Percentiles rank a stretch among this genome's conserved stretches.
Conservation (phyloP, 306 rosid species). For the Fagus sylvatica region DNA sequence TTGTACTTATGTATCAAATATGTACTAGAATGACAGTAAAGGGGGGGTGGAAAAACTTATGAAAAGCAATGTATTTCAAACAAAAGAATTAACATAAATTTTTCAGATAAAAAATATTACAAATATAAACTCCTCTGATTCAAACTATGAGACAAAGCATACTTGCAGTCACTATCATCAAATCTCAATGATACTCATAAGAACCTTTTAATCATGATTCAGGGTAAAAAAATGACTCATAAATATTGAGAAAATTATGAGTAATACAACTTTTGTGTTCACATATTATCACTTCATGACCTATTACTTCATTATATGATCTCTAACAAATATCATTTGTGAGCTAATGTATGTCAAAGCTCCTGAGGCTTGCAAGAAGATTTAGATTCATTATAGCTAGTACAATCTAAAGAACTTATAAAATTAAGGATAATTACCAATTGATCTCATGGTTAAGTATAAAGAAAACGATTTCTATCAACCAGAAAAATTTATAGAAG, state of each 20-base stretch:
- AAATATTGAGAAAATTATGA: background rate
- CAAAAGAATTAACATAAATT: background rate
- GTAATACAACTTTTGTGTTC: background rate
- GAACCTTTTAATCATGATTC: background rate
- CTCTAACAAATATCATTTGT: background rate
- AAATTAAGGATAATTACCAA: too few species aligned
- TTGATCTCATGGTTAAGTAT: background rate
- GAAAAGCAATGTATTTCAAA: background rate
- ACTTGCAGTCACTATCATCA: background rate
- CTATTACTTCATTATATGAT: background rate
- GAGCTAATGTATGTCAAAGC: background rate
- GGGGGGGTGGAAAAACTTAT: too few species aligned
- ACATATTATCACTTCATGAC: background rate
- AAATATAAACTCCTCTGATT: background rate
- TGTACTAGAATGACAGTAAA: background rate
- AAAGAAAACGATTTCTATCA: background rate
- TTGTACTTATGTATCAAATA: constrained; percentile 21
- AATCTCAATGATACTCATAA: background rate
- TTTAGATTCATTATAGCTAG: background rate
- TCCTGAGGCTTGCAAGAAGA: background rate
- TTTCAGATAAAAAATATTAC: background rate
- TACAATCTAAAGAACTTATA: background rate
- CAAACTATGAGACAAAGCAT: background rate
- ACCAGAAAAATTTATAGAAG: background rate
- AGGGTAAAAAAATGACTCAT: background rate